Base-by-base conservation (phyloP, 129 eudicot species). In the Tagetes patula region DNA sequence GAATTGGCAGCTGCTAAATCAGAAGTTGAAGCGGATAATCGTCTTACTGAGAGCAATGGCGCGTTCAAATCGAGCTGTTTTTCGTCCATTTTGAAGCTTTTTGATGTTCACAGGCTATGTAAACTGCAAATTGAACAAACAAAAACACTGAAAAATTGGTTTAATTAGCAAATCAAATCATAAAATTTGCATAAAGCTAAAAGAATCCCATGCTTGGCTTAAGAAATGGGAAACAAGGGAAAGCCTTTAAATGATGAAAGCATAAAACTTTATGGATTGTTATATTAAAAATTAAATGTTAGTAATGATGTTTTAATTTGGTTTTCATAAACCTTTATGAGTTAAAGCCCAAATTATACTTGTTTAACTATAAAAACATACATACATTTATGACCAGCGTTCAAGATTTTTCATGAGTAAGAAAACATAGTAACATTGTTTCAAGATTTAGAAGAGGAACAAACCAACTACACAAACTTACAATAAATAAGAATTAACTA, bases 1-100 rank as follows among this genome's bases (percentile, higher is more conserved):
- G 53, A 38, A 27, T 82, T 88, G 65, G 37, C 40, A 7, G 79
- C 70, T 46, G 64, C 45, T 39, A 60, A 69, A 34, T 75, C 86
- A 0, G 81, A 33, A 52, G 80, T 67, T 36, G 80, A 62, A 27
- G 96, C 83, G 3, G 92, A 75, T 76, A 81, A 75, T 48, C 92
- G 69, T 56, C 97, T 80, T 55, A 90, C 99, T 0, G 99, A 95
- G 10, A 95, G 80, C 33, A 95, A 74, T n/a, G 99, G 99, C 2
- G 91, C 96, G 73, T 86, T 83, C 13, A 88, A 82, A 79, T 95
- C 80, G 0, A 95, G 82, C 72, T 90, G 93, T 70, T 87, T 88
- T 74, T 85, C 82, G 41, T 82, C 91, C 99, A 93, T 78, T 65
- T 14, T 54, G 45, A 30, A 33, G 9, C 40, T 59, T 64, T 64